These are phyloP conservation scores for Prunella vulgaris DNA, from an alignment of 257 asterid genomes.

Conservation along the genomic window DNA sequence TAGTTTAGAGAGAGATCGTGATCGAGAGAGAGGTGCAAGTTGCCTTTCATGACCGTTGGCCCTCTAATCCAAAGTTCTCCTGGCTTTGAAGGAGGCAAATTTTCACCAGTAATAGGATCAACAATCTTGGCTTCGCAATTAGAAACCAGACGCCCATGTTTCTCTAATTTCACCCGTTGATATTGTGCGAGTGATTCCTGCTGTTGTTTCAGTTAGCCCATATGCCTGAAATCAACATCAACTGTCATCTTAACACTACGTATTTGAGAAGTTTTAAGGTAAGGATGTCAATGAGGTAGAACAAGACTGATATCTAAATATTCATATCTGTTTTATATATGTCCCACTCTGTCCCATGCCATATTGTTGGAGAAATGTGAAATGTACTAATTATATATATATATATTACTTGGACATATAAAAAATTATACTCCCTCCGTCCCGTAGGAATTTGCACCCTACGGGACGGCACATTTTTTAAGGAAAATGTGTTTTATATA, in stretches of 20 bases:
- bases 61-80: slow-evolving; percentile 48
- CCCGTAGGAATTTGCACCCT: too few species aligned
- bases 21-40: background rate
- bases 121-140: slow-evolving; percentile 37
- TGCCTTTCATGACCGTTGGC: slow-evolving; percentile 42
- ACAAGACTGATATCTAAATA: too few species aligned
- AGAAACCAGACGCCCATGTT: slow-evolving; percentile 31
- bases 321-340: too few species aligned
- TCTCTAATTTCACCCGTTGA: slow-evolving; percentile 21
- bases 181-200: slow-evolving; percentile 27
- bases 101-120: slow-evolving; percentile 32
- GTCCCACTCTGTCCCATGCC: too few species aligned
- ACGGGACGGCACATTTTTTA: too few species aligned
- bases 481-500: too few species aligned
- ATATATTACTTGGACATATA: too few species aligned
- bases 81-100: slow-evolving; percentile 26
- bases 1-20: background rate
- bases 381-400: too few species aligned
- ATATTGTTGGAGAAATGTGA: too few species aligned
- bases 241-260: background rate
- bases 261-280: background rate
- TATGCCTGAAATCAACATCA: slow-evolving; percentile 29
- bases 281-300: too few species aligned
- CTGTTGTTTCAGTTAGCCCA: slow-evolving; percentile 44
- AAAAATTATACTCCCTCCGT: too few species aligned